phyloP scores from a whole-genome alignment of 768 basidiomycete genomes.

The Boletus pseudo-olivaceus region DNA sequence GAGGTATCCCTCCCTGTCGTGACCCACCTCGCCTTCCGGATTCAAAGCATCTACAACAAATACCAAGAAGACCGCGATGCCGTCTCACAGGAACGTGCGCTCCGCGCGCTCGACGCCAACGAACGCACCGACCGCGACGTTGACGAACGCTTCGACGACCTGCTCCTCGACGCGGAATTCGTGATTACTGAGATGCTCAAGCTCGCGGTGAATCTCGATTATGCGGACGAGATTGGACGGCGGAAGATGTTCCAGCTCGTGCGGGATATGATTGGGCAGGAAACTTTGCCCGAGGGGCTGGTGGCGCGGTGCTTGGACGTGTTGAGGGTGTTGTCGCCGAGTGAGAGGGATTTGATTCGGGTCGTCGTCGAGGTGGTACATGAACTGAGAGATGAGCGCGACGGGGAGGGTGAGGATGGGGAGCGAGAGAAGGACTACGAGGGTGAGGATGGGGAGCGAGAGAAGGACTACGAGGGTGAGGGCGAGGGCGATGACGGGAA shows the following conservation, averaged over 20 bases:
- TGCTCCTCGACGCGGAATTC: constrained; percentile 41
- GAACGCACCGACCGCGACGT: constrained; percentile 37
- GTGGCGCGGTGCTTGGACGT: constrained; percentile 81
- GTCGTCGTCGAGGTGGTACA: constrained; percentile 87
- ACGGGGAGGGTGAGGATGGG: constrained; percentile 40
- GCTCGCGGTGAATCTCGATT: constrained; percentile 79
- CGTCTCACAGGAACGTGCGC: constrained; percentile 35
- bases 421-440: constrained; percentile 33
- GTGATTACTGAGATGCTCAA: constrained; percentile 79
- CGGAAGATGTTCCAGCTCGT: constrained; percentile 85
- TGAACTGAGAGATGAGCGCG: constrained; percentile 55
- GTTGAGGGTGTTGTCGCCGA: constrained; percentile 62
- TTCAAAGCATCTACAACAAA: constrained; percentile 68
- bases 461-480: constrained; percentile 30
- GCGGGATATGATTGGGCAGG: constrained; percentile 78
- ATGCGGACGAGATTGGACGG: constrained; percentile 87
- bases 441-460: constrained; percentile 38
- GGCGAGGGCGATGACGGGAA: constrained; percentile 16
- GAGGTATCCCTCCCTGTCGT: constrained; percentile 80
- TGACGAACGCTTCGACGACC: constrained; percentile 44
- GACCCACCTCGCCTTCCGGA: constrained; percentile 71
- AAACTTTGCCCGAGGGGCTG: constrained; percentile 63
- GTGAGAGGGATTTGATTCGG: constrained; percentile 82
- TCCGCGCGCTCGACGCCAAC: constrained; percentile 32
- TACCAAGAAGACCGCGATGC: constrained; percentile 45